Conservation (phyloP, 106 monocot genomes). For the Chionographis japonica region DNA sequence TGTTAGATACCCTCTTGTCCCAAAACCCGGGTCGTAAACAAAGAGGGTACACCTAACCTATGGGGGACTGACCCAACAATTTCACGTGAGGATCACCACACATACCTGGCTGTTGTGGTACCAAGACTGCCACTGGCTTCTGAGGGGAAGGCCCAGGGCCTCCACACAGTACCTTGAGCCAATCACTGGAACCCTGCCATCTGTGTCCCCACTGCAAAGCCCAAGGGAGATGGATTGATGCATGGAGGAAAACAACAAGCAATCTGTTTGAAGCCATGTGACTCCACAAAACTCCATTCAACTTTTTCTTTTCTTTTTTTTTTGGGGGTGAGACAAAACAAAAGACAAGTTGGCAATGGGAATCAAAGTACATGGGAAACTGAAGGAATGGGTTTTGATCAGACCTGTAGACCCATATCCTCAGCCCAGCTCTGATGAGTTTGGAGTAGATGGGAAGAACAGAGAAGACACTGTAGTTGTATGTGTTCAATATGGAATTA, state of each 20-base stretch:
- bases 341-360: not conserved
- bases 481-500: conserved; percentile 46
- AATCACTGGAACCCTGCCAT: conserved; percentile 85
- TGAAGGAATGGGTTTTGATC: not conserved
- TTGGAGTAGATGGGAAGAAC: conserved; percentile 72
- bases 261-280: too few relatives aligned
- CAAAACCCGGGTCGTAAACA: too few relatives aligned
- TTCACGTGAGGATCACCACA: too few relatives aligned
- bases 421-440: conserved; percentile 70
- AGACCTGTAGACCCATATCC: conserved; percentile 86
- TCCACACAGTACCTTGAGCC: conserved; percentile 84
- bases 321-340: not conserved
- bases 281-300: too few relatives aligned
- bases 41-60: too few relatives aligned
- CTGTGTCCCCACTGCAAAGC: conserved; percentile 66
- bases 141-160: conserved; percentile 49
- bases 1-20: not conserved
- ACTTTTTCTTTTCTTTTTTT: too few relatives aligned
- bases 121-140: conserved; percentile 62
- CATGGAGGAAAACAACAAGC: not conserved
- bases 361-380: not conserved
- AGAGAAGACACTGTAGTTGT: conserved; percentile 71
- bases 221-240: not conserved
- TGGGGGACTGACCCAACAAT: too few relatives aligned
- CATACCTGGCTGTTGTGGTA: conserved; percentile 63